A percentile compares a stretch with the other conserved stretches of the same genome.
Evolutionary conservation across 345 rosid genomes (phyloP).

Genomic region (Lepidium didymum): DNA sequence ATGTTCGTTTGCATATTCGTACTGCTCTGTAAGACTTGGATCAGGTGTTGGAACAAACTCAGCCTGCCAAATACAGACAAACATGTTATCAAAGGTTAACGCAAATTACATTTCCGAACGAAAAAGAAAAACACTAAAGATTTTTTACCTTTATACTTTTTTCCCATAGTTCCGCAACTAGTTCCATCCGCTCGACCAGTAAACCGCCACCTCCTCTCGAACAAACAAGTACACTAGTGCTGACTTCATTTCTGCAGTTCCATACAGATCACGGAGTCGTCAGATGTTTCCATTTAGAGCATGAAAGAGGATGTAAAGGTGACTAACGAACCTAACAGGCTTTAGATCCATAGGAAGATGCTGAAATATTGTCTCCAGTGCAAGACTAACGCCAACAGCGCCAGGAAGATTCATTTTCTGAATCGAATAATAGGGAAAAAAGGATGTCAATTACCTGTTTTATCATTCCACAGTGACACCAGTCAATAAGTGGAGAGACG

Average conservation of each 20-base stretch:
- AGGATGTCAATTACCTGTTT: background rate
- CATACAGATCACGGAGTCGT: constrained; percentile 1
- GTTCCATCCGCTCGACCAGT: constrained; percentile 85
- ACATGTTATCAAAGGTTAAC: constrained; percentile 14
- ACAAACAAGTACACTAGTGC: constrained; percentile 70
- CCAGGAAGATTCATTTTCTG: constrained; percentile 83
- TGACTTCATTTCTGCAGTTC: constrained; percentile 53
- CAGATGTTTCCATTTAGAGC: background rate
- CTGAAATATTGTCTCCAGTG: constrained; percentile 76
- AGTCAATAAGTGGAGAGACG: background rate
- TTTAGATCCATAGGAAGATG: constrained; percentile 56
- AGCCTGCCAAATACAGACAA: constrained; percentile 50
- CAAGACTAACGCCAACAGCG: constrained; percentile 86
- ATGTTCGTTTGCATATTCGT: constrained; percentile 92
- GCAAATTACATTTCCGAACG: background rate
- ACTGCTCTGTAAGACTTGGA: constrained; percentile 96
- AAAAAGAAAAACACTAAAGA: background rate
- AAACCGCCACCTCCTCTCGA: constrained; percentile 98
- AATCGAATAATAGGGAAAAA: background rate
- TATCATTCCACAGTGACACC: background rate
- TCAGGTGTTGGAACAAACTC: constrained; percentile 79
- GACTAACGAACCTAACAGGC: constrained; percentile 48
- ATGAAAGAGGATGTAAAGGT: background rate
- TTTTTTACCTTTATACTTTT: constrained; percentile 71
- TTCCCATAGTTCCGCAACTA: constrained; percentile 83